These are phyloP conservation scores for Candida sanyiensis DNA, from an alignment of 805 yeast genomes.

Conservation along the genomic window DNA sequence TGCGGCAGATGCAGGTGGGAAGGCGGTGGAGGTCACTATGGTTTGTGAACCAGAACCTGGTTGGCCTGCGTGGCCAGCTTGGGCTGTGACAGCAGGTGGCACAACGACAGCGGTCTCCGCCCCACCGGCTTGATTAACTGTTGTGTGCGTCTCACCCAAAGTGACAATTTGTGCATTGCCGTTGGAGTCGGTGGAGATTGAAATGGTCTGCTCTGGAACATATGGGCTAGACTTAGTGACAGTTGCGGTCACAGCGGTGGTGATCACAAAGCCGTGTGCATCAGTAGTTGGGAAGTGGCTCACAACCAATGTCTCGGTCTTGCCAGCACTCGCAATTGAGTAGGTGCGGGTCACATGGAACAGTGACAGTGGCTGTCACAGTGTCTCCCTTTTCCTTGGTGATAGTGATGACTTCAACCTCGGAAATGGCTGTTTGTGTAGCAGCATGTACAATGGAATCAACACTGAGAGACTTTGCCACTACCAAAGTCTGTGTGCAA, in stretches of 20 bases:
- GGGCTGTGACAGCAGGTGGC: background rate
- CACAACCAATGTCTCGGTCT: constrained; percentile 4
- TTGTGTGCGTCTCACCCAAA: background rate
- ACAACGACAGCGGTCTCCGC: background rate
- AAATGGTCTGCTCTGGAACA: background rate
- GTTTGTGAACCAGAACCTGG: too few relatives aligned
- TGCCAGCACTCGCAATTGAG: constrained; percentile 3
- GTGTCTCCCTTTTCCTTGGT: background rate
- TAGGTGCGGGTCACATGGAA: constrained; percentile 5
- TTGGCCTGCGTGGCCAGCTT: background rate
- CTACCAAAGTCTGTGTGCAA: constrained; percentile 1
- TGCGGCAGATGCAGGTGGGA: too few relatives aligned
- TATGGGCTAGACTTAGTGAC: background rate
- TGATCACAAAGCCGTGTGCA: background rate
- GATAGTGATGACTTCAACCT: constrained; percentile 4
- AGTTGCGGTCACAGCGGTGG: background rate
- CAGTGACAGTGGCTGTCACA: constrained; percentile 5
- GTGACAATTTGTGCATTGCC: background rate
- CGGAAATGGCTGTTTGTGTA: constrained; percentile 1
- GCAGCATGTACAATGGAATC: background rate
- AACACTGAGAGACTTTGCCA: constrained; percentile 4
- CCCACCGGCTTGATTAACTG: background rate
- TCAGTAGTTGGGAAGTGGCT: constrained; percentile 6
- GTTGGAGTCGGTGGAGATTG: background rate
- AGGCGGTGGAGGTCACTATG: too few relatives aligned